Conservation (phyloP, 805 yeast species). For the Yarrowia sp. region DNA sequence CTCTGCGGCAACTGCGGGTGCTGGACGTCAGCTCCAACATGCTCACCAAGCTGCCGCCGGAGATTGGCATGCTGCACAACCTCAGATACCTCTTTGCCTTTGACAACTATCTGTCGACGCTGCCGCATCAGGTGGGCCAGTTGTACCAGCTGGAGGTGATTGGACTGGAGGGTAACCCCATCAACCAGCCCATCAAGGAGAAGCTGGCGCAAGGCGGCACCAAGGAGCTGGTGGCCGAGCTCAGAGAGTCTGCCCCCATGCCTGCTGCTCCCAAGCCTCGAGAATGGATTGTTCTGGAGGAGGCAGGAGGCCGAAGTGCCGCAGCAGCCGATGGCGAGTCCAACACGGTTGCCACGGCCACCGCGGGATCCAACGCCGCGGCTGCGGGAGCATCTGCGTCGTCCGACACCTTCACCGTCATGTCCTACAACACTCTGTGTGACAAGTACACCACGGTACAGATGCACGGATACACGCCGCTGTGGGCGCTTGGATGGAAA, state of each 20-base stretch:
- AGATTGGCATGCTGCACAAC: slow-evolving; percentile 77
- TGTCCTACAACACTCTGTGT: slow-evolving; percentile 89
- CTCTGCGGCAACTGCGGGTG: slow-evolving; percentile 70
- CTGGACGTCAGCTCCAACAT: slow-evolving; percentile 81
- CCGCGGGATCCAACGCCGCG: slow-evolving; percentile 4
- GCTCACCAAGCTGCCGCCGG: slow-evolving; percentile 71
- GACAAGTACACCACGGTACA: slow-evolving; percentile 92
- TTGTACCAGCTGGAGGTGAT: slow-evolving; percentile 78
- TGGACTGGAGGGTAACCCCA: slow-evolving; percentile 91
- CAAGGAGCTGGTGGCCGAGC: slow-evolving; percentile 70
- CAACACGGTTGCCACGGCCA: slow-evolving; percentile 2
- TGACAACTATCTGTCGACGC: slow-evolving; percentile 71
- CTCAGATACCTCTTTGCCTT: slow-evolving; percentile 80
- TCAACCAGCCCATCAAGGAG: slow-evolving; percentile 62
- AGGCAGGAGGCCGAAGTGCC: slow-evolving; percentile 33
- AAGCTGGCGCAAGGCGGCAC: slow-evolving; percentile 80
- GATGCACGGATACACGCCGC: slow-evolving; percentile 90
- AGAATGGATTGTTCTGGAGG: slow-evolving; percentile 76
- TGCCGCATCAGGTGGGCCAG: slow-evolving; percentile 85
- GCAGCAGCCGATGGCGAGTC: slow-evolving; percentile 1
- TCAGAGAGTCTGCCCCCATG: slow-evolving; percentile 80
- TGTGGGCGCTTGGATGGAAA: slow-evolving; percentile 96
- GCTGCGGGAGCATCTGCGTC: slow-evolving; percentile 10
- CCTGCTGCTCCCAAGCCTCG: slow-evolving; percentile 67
- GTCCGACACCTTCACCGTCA: slow-evolving; percentile 55